A percentile compares a stretch with the other conserved stretches of the same genome.
These are phyloP conservation scores for Umbelopsis sp. DNA, from an alignment of 192 early-diverging fungal species.

Conservation along the genomic window DNA sequence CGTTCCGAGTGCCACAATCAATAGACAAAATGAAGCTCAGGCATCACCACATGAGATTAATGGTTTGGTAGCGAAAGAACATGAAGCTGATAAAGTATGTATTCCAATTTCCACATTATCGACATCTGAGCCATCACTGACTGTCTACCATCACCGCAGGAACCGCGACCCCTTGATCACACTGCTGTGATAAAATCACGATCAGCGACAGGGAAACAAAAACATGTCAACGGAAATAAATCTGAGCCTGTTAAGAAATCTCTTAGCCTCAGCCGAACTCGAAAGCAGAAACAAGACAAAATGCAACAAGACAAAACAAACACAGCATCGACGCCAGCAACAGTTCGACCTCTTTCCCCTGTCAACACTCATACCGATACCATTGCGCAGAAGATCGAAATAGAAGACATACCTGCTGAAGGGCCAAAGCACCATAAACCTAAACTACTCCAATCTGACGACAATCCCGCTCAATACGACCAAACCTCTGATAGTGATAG, in stretches of 20 bases:
- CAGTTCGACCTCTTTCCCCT: background rate
- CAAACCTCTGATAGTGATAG: background rate
- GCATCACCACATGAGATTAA: too few relatives aligned
- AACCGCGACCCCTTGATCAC: too few relatives aligned
- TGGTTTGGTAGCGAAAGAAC: too few relatives aligned
- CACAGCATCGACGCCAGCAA: background rate
- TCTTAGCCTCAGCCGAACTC: slow-evolving; percentile 11
- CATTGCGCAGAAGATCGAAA: too few relatives aligned
- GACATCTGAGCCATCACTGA: too few relatives aligned
- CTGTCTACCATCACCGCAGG: background rate
- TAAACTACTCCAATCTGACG: too few relatives aligned
- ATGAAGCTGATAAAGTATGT: too few relatives aligned
- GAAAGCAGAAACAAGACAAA: background rate
- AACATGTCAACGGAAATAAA: background rate
- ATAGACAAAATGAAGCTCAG: too few relatives aligned
- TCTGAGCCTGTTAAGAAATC: background rate
- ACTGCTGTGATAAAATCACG: background rate
- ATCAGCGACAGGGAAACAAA: slow-evolving; percentile 11
- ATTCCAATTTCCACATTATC: too few relatives aligned
- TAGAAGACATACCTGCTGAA: too few relatives aligned
- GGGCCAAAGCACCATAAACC: background rate
- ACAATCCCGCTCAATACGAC: background rate
- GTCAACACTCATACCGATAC: too few relatives aligned
- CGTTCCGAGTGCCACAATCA: too few relatives aligned
- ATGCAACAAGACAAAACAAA: background rate